Conservation (phyloP, 2,329 filamentous ascomycete genomes). For the Sordariomycetes sp. region DNA sequence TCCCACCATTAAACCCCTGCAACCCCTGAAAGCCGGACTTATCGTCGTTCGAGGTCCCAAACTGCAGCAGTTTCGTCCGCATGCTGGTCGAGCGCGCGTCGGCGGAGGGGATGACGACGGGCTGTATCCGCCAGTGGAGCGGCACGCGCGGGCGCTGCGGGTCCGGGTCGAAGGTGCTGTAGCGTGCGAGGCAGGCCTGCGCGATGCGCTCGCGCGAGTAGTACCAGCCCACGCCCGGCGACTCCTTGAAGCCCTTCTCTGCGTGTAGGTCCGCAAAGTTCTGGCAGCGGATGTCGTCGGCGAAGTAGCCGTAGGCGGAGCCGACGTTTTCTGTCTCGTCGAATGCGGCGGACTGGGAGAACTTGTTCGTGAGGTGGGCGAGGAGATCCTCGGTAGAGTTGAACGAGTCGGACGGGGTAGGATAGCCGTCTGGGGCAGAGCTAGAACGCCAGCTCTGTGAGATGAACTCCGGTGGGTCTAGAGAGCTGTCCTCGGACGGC, state of each 20-base stretch:
- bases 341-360: neutral
- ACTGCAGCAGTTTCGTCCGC: slow-evolving; percentile 2
- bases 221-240: slow-evolving; percentile 1
- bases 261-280: slow-evolving; percentile 2
- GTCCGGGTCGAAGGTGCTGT: slow-evolving; percentile 1
- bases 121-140: slow-evolving; percentile 1
- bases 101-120: neutral
- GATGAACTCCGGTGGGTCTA: neutral
- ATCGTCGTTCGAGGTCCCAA: neutral
- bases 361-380: neutral
- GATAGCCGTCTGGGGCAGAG: neutral
- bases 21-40: neutral
- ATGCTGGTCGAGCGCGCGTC: slow-evolving; percentile 1
- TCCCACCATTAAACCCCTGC: slow-evolving; percentile 2
- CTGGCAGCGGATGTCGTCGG: slow-evolving; percentile 4
- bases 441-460: neutral
- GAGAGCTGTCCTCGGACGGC: neutral
- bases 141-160: slow-evolving; percentile 2
- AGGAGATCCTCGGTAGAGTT: neutral
- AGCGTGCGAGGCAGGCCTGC: slow-evolving; percentile 1
- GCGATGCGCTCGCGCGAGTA: slow-evolving; percentile 1
- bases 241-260: slow-evolving; percentile 3
- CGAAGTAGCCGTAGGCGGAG: slow-evolving; percentile 4
- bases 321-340: slow-evolving; percentile 2
- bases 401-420: neutral